Conservation (phyloP, 306 rosid genomes). For the Quercus mongolica region DNA sequence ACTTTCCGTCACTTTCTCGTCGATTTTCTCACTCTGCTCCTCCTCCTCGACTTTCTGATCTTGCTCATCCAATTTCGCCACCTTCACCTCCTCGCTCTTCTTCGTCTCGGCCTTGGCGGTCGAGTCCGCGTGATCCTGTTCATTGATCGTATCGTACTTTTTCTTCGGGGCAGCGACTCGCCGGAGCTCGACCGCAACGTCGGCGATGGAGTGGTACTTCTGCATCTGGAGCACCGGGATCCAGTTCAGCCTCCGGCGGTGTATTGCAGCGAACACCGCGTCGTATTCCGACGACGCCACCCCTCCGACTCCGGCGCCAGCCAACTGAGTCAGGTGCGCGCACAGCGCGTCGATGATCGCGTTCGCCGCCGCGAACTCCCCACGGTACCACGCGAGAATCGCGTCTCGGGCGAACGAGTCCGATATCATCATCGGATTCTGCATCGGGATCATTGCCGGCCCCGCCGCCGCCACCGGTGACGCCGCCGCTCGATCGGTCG, state of each 20-base stretch:
- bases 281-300: constrained; percentile 31
- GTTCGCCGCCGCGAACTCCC: constrained; percentile 96
- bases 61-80: constrained; percentile 10
- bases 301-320: constrained; percentile 11
- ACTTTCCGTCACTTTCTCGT: constrained; percentile 29
- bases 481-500: constrained; percentile 41
- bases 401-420: constrained; percentile 75
- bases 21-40: constrained; percentile 8
- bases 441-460: constrained; percentile 37
- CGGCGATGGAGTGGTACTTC: constrained; percentile 88
- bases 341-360: constrained; percentile 88
- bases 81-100: constrained; percentile 27
- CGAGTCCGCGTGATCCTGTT: background rate
- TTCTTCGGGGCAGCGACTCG: constrained; percentile 27
- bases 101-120: background rate
- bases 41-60: background rate
- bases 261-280: constrained; percentile 61
- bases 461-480: constrained; percentile 8
- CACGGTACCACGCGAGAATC: constrained; percentile 78
- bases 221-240: constrained; percentile 97
- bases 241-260: constrained; percentile 87
- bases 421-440: constrained; percentile 50
- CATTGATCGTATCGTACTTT: constrained; percentile 8
- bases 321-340: constrained; percentile 53
- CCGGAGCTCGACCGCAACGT: constrained; percentile 69